Percentiles rank a stretch among this genome's conserved stretches.
These are phyloP conservation scores for Fomitopsis palustris DNA, from an alignment of 1,284 basidiomycete genomes.

Conservation along the genomic window DNA sequence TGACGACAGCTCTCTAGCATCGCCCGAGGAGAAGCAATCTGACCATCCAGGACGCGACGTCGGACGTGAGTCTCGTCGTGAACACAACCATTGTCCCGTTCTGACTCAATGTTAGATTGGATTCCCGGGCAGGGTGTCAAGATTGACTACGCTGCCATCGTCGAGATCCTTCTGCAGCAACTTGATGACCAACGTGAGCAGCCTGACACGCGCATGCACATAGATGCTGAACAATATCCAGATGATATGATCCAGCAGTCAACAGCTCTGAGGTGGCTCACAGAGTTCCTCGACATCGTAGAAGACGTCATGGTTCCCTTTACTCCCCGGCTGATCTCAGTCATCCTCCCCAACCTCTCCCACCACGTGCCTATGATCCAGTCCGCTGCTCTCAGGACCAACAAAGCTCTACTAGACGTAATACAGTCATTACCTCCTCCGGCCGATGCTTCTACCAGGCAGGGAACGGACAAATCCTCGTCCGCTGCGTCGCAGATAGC, in stretches of 20 bases:
- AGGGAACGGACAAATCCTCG: conserved; percentile 28
- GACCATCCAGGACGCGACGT: conserved; percentile 56
- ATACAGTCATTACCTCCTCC: conserved; percentile 84
- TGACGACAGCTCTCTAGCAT: conserved; percentile 20
- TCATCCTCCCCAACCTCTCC: conserved; percentile 92
- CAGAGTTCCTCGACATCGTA: conserved; percentile 86
- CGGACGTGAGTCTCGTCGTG: conserved; percentile 48
- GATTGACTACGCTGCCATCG: conserved; percentile 89
- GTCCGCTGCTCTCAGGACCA: conserved; percentile 82
- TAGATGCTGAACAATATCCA: conserved; percentile 26
- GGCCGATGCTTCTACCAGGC: conserved; percentile 43
- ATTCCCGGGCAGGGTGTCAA: conserved; percentile 90
- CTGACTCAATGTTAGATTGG: conserved; percentile 60
- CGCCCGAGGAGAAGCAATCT: conserved; percentile 42
- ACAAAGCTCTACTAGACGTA: conserved; percentile 80
- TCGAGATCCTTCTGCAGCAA: conserved; percentile 93
- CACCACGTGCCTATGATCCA: conserved; percentile 91
- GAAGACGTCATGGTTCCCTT: conserved; percentile 93
- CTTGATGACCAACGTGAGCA: conserved; percentile 79
- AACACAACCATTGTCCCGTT: conserved; percentile 1
- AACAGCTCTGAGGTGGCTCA: conserved; percentile 87
- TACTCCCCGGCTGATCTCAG: conserved; percentile 88
- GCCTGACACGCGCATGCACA: neutral
- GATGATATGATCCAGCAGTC: conserved; percentile 91
- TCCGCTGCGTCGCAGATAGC: conserved; percentile 32